Base-by-base conservation (phyloP, 176 grass and related monocot genomes). In the Thinopyrum elongatum region DNA sequence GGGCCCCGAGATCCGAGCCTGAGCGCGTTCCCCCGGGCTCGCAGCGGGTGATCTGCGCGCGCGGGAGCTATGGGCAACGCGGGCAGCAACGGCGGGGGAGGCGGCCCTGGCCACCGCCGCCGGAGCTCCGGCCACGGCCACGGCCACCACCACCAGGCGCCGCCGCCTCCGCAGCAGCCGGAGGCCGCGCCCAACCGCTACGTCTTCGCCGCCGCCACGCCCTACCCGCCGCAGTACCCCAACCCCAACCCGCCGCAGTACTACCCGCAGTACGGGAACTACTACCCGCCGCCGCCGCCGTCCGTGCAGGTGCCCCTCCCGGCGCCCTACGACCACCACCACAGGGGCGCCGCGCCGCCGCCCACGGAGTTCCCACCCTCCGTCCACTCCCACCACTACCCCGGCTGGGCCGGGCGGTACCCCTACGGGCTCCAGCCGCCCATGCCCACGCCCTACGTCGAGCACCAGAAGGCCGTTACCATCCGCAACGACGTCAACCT, bases 401-500 rank as follows among this genome's bases (percentile, higher is more conserved):
- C 88, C 2, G 86, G 90, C 8, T 93, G 93, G 90, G 86, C 88
- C 10, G 90, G 86, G 29, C 84, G 93, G 60, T 87, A 87, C 80
- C 88, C 91, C 8, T 92, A 77, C 80, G 87, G 82, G 7, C 69
- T 90, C 19, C 91, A 86, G 41, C 83, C 85, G 71, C 83, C 83
- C 1, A 88, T 85, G 80, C 89, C 93, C 34, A 80, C 86, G 78
- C 91, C 93, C 2, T 98, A 91, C 65, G 92, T 98, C 25, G 93
- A 98, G 93, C 93, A 98, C 85, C 96, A 98, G 86, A 95, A 94
- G 90, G 96, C 93, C 0, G 86, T 95, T 31, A 98, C 96, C 46
- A 95, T 98, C 69, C 88, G 93, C 74, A 98, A 98, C 65, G 96
- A 98, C 58, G 76, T 98, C 65, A 98, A 95, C 81, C 92, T 98